These are phyloP conservation scores for Raffaelea arxii DNA, from an alignment of 2,329 filamentous ascomycete species.

Conservation along the genomic window DNA sequence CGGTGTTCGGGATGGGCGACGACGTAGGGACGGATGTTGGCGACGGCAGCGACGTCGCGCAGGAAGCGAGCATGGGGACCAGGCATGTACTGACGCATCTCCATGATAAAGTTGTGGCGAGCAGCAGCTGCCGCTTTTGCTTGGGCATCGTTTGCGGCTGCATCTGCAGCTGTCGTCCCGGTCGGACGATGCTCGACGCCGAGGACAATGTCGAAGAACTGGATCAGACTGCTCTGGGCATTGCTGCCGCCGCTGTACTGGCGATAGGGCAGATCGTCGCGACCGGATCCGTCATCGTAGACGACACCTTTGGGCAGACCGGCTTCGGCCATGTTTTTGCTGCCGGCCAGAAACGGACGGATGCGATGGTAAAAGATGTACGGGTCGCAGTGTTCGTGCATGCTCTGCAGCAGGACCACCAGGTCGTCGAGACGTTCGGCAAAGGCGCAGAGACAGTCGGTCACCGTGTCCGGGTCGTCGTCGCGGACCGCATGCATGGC, in stretches of 20 bases:
- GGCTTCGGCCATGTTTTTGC: slow-evolving; percentile 94
- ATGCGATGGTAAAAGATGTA: slow-evolving; percentile 93
- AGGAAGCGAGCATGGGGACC: slow-evolving; percentile 85
- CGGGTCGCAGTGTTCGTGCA: slow-evolving; percentile 94
- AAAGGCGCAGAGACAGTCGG: slow-evolving; percentile 66
- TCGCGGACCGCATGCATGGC: slow-evolving; percentile 73
- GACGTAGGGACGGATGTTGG: slow-evolving; percentile 84
- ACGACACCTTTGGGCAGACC: slow-evolving; percentile 79
- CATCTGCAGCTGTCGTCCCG: slow-evolving; percentile 49
- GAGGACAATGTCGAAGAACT: slow-evolving; percentile 91
- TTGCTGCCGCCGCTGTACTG: slow-evolving; percentile 94
- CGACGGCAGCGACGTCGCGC: slow-evolving; percentile 63
- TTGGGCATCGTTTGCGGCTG: slow-evolving; percentile 22
- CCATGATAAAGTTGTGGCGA: slow-evolving; percentile 83
- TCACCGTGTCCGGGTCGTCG: slow-evolving; percentile 61
- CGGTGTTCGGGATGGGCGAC: slow-evolving; percentile 48
- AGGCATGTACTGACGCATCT: slow-evolving; percentile 98
- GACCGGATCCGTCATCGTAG: slow-evolving; percentile 71
- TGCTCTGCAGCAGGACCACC: slow-evolving; percentile 65
- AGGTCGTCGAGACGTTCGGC: slow-evolving; percentile 85
- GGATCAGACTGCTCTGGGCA: slow-evolving; percentile 90
- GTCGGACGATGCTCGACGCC: slow-evolving; percentile 87
- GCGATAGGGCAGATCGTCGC: slow-evolving; percentile 48
- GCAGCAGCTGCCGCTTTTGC: slow-evolving; percentile 24
- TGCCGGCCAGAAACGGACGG: slow-evolving; percentile 88